phyloP scores from a whole-genome alignment of 345 rosid species.

The Clarkia xantiana region DNA sequence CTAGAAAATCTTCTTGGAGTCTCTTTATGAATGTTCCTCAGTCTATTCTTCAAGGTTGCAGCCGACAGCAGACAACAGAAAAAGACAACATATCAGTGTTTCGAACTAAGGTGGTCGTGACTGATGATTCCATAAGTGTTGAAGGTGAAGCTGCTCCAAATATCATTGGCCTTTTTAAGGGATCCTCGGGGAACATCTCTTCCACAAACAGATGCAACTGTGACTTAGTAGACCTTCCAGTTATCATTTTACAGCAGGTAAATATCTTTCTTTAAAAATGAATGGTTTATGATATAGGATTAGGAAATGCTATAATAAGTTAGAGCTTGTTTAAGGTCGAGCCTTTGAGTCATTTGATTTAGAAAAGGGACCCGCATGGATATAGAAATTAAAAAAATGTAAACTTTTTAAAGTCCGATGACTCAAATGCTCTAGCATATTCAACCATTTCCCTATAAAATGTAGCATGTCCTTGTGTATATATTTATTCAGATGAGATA shows the following conservation, averaged over 20 bases:
- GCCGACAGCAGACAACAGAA: slow-evolving; percentile 23
- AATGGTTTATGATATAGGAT: not conserved
- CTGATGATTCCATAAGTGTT: slow-evolving; percentile 53
- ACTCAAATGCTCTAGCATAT: no score
- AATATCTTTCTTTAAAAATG: slow-evolving; percentile 3
- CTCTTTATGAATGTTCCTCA: slow-evolving; percentile 66
- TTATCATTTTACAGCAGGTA: slow-evolving; percentile 87
- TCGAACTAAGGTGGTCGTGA: slow-evolving; percentile 63
- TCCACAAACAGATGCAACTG: slow-evolving; percentile 70
- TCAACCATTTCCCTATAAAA: not conserved
- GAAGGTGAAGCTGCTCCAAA: slow-evolving; percentile 94
- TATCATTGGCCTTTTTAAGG: slow-evolving; percentile 55
- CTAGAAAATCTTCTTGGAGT: slow-evolving; percentile 87
- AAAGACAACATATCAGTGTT: slow-evolving; percentile 57
- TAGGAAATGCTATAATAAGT: no score
- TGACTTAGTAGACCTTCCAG: slow-evolving; percentile 58
- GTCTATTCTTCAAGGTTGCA: slow-evolving; percentile 42
- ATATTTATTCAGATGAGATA: no score
- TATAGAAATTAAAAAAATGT: not conserved
- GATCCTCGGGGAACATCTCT: slow-evolving; percentile 45
- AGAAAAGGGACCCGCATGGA: no score
- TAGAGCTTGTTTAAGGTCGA: no score
- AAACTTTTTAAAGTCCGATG: no score
- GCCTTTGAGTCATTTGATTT: no score
- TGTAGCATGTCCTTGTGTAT: no score